Base-by-base conservation (phyloP, 2,329 filamentous ascomycete genomes). In the Aspergillus felis region DNA sequence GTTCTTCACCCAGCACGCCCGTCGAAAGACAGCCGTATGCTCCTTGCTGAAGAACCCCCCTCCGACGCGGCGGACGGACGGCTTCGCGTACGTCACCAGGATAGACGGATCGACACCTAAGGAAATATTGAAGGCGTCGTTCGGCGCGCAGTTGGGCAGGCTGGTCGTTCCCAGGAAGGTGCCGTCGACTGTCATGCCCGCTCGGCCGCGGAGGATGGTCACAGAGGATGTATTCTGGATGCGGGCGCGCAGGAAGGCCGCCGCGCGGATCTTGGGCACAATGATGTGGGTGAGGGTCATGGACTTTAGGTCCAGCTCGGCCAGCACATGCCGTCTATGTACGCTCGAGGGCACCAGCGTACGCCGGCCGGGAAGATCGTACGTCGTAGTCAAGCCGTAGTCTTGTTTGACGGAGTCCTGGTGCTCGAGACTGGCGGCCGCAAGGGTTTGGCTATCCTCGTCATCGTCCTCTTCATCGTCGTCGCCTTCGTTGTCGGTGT, bases 241-340 rank as follows among this genome's bases (percentile, higher is more conserved):
- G 42, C 71, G 69, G n/a, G 74, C 74, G 32, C 71, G 70, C 17
- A 78, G 69, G 61, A 77, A 78, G 3, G 75, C 76, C 4, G 73
- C 70, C 6, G 68, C 64, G 55, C 72, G 70, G 20, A 74, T 64
- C 57, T 77, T 77, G 9, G 76, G 75, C 10, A 78, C 68, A 41
- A 74, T 64, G 46, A 76, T 68, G 55, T 77, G 66, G 3, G 71
- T 68, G 10, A 77, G 72, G 7, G 63, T 58, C 47, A 77, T 64
- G 22, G 70, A 69, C 10, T 68, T 58, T 1, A 75, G 67, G 53
- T 69, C 66, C 7, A 77, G 61, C 24, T 76, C 70, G 1, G 72
- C 68, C 38, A 78, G 72, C 41, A 75, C 70, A 56, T 76, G 73
- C 25, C 75, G 71, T 8, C 75, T 67, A 28, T 66, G 63, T 9